A percentile compares a stretch with the other conserved stretches of the same genome.
Conservation (phyloP, 2,329 filamentous ascomycete genomes). For the Xenoacremonium recifei region DNA sequence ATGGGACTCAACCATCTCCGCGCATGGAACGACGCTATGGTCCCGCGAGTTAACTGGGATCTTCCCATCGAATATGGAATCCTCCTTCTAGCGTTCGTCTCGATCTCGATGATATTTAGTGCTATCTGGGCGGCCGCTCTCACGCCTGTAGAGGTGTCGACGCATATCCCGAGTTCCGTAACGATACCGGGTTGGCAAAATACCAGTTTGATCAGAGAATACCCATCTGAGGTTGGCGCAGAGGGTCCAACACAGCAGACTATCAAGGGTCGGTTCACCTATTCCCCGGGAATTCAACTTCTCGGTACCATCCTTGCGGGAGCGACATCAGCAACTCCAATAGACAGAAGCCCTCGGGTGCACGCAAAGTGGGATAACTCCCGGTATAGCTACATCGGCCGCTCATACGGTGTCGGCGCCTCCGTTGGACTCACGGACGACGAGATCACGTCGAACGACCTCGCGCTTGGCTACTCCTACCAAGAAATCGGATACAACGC, state of each 20-base stretch:
- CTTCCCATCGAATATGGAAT: slow-evolving; percentile 3
- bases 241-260: slow-evolving; percentile 15
- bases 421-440: slow-evolving; percentile 16
- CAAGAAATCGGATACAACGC: slow-evolving; percentile 32
- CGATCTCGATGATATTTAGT: slow-evolving; percentile 10
- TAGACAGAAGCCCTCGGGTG: slow-evolving; percentile 10
- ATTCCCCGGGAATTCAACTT: slow-evolving; percentile 24
- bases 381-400: slow-evolving; percentile 23
- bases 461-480: slow-evolving; percentile 25
- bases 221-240: slow-evolving; percentile 18
- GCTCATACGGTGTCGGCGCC: slow-evolving; percentile 27
- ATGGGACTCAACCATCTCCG: slow-evolving; percentile 4
- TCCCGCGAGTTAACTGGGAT: slow-evolving; percentile 11
- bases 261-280: slow-evolving; percentile 20
- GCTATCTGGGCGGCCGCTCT: slow-evolving; percentile 20
- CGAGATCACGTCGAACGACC: slow-evolving; percentile 2
- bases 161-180: slow-evolving; percentile 12
- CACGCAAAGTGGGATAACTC: slow-evolving; percentile 27
- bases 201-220: slow-evolving; percentile 17
- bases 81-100: slow-evolving; percentile 3
- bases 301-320: slow-evolving; percentile 17
- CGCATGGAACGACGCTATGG: slow-evolving; percentile 11
- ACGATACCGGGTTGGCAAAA: slow-evolving; percentile 18
- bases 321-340: slow-evolving; percentile 19
- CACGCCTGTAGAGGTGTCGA: slow-evolving; percentile 16